A percentile compares a stretch with the other conserved stretches of the same genome.
Evolutionary conservation across 345 rosid species (phyloP).

Genomic region (Dipteronia dyeriana): DNA sequence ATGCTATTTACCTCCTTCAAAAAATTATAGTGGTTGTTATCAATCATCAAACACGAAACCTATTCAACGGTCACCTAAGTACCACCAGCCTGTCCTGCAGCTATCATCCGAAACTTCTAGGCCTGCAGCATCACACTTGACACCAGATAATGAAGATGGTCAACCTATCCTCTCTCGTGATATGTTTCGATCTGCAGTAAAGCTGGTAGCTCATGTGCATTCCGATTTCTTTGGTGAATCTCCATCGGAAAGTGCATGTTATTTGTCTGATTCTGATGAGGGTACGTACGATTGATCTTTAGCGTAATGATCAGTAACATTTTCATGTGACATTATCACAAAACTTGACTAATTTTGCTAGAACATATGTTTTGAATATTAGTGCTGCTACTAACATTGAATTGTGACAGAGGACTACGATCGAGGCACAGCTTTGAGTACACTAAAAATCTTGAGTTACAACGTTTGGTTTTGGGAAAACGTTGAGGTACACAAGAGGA

Average conservation of each 20-base stretch:
- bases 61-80: not conserved
- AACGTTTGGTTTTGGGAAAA: slow-evolving; percentile 98
- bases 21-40: too few relatives aligned
- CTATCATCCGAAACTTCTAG: not conserved
- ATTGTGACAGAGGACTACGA: slow-evolving; percentile 37
- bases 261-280: not conserved
- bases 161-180: not conserved
- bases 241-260: not conserved
- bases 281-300: not conserved
- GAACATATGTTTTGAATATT: too few relatives aligned
- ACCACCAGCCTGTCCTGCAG: too few relatives aligned
- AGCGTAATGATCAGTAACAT: too few relatives aligned
- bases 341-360: not conserved
- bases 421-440: slow-evolving; percentile 26
- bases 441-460: slow-evolving; percentile 79
- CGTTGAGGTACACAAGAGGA: slow-evolving; percentile 69
- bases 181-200: not conserved
- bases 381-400: not conserved
- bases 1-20: not conserved
- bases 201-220: not conserved
- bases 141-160: not conserved
- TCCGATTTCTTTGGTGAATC: not conserved
- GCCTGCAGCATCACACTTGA: not conserved
- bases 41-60: not conserved
- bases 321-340: not conserved